Evolutionary conservation across 176 grass and related monocot species (phyloP).

Genomic region (Calamus simplicifolius): DNA sequence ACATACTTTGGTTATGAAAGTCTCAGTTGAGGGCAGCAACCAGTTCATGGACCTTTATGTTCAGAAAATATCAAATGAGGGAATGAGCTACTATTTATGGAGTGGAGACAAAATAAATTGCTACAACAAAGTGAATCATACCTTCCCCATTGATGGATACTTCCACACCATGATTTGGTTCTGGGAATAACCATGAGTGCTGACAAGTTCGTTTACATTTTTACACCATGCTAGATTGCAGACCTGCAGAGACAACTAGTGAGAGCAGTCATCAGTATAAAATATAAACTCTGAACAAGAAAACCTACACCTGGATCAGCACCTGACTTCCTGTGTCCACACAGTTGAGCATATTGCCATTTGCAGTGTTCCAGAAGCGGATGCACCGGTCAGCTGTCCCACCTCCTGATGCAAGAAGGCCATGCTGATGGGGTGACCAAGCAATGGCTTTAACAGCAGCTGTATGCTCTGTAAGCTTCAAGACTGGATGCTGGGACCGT

Average conservation of each 20-base stretch:
- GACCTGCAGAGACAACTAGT: conserved; percentile 38
- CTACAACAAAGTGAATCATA: conserved; percentile 15
- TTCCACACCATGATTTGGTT: conserved; percentile 99
- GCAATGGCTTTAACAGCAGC: conserved; percentile 94
- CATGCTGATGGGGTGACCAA: conserved; percentile 92
- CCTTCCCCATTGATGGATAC: conserved; percentile 92
- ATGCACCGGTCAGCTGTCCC: conserved; percentile 94
- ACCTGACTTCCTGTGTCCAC: conserved; percentile 93
- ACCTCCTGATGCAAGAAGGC: conserved; percentile 84
- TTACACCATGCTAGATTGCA: conserved; percentile 98
- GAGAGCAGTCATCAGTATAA: too few relatives aligned
- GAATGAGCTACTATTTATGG: too few relatives aligned
- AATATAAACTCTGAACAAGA: neutral
- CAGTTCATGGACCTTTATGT: too few relatives aligned
- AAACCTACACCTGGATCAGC: conserved; percentile 18
- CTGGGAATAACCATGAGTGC: conserved; percentile 95
- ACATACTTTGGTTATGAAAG: too few relatives aligned
- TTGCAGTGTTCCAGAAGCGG: conserved; percentile 86
- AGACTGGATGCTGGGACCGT: conserved; percentile 65
- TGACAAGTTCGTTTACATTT: conserved; percentile 90
- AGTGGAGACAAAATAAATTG: neutral
- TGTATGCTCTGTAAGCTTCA: conserved; percentile 80
- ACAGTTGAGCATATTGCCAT: conserved; percentile 81
- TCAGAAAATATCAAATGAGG: too few relatives aligned
- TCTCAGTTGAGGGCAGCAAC: too few relatives aligned